Evolutionary conservation across 805 yeast species (phyloP).

Genomic region (Metschnikowia henanensis): DNA sequence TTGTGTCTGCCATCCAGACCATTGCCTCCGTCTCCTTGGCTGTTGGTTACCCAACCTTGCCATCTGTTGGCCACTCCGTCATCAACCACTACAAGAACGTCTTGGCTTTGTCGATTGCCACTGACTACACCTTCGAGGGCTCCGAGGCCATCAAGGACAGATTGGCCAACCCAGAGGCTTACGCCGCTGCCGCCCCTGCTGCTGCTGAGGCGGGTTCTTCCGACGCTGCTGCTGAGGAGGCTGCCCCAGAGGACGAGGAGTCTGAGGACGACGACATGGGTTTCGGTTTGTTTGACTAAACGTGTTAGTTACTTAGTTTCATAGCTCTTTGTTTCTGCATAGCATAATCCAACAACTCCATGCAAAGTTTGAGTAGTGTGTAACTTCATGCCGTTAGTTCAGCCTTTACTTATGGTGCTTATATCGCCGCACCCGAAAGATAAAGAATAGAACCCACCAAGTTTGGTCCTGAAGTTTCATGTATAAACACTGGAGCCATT

Average conservation of each 20-base stretch:
- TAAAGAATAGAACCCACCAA: too few species aligned
- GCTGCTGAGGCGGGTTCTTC: constrained; percentile 76
- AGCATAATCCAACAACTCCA: constrained; percentile 7
- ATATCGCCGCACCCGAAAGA: too few species aligned
- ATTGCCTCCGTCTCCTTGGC: constrained; percentile 97
- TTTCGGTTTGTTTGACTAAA: constrained; percentile 97
- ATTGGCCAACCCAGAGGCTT: constrained; percentile 99
- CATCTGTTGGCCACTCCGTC: constrained; percentile 98
- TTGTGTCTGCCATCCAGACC: constrained; percentile 87
- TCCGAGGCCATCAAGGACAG: constrained; percentile 99
- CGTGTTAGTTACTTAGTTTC: too few species aligned
- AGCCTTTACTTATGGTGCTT: too few species aligned
- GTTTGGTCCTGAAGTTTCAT: too few species aligned
- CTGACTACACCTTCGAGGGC: constrained; percentile 99
- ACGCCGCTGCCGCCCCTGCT: constrained; percentile 99
- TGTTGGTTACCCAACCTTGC: constrained; percentile 98
- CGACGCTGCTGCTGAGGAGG: constrained; percentile 65
- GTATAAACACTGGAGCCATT: too few species aligned
- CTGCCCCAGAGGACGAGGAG: constrained; percentile 66
- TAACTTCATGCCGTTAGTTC: too few species aligned
- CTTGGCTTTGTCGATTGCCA: constrained; percentile 95
- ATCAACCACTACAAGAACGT: constrained; percentile 99
- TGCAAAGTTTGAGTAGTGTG: too few species aligned
- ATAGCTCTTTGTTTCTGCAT: not conserved
- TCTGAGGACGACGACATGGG: constrained; percentile 91